Conservation (phyloP, 2,329 filamentous ascomycete genomes). For the Coniochaeta hoffmannii region DNA sequence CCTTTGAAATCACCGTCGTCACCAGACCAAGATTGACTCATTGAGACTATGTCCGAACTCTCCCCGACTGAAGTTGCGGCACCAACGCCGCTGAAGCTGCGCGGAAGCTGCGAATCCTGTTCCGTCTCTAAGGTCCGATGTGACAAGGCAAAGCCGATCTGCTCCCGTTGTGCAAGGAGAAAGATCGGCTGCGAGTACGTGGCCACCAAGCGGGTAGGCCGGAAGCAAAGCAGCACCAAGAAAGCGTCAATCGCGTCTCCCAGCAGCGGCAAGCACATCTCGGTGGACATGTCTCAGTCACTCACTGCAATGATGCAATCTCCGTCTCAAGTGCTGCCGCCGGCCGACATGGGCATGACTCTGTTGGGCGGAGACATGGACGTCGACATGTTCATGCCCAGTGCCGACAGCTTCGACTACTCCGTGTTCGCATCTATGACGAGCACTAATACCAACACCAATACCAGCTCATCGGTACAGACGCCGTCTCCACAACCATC, state of each 20-base stretch:
- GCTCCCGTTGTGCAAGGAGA: constrained; percentile 23
- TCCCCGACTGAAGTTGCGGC: neutral
- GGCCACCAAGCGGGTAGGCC: constrained; percentile 11
- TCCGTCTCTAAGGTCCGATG: constrained; percentile 27
- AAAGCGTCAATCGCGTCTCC: neutral
- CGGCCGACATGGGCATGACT: neutral
- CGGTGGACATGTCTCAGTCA: neutral
- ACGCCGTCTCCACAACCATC: neutral
- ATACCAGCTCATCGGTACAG: neutral
- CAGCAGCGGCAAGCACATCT: neutral
- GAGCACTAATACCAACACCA: neutral
- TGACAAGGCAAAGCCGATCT: constrained; percentile 24
- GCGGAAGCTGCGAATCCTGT: constrained; percentile 28
- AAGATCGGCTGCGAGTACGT: constrained; percentile 23
- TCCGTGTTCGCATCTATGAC: neutral
- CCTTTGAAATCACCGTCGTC: neutral
- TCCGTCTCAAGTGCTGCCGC: neutral
- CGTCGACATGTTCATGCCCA: neutral
- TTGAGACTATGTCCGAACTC: too few relatives aligned
- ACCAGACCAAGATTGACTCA: neutral
- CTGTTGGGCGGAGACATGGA: neutral
- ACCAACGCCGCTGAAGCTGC: constrained; percentile 16
- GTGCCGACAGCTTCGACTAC: neutral
- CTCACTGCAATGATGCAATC: neutral
- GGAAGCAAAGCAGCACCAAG: constrained; percentile 3